Evolutionary conservation across 2,329 filamentous ascomycete genomes (phyloP).

Genomic region (Botryosphaeria agaves): DNA sequence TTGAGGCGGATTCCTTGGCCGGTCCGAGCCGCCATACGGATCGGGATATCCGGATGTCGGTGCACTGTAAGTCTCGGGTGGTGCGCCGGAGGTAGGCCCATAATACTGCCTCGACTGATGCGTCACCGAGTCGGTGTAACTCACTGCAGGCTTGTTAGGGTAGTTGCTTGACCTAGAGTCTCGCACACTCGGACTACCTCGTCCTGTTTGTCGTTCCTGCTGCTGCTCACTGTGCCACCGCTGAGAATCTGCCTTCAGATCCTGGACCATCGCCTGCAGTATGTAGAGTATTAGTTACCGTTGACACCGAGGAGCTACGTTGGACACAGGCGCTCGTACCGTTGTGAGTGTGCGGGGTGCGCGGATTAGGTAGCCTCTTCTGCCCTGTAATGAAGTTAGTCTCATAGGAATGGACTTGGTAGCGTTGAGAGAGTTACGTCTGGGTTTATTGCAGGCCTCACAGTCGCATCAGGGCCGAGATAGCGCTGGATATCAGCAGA

Average conservation of each 20-base stretch:
- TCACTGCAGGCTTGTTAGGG: conserved; percentile 26
- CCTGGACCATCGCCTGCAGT: conserved; percentile 30
- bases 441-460: conserved; percentile 27
- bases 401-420: conserved; percentile 2
- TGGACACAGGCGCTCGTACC: conserved; percentile 16
- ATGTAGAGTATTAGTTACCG: conserved; percentile 3
- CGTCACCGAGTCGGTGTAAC: conserved; percentile 24
- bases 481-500: conserved; percentile 34
- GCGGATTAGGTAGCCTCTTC: conserved; percentile 32
- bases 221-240: conserved; percentile 23
- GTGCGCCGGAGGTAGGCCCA: conserved; percentile 11
- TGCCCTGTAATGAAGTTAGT: conserved; percentile 16
- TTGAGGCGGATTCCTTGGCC: not conserved
- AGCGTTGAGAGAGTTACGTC: conserved; percentile 14
- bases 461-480: conserved; percentile 31
- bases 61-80: not conserved
- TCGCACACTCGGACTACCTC: conserved; percentile 28
- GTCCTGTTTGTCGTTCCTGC: conserved; percentile 16
- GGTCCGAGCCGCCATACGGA: not conserved
- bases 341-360: conserved; percentile 32
- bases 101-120: conserved; percentile 24
- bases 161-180: conserved; percentile 23
- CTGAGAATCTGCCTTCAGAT: conserved; percentile 29
- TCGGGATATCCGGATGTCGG: not conserved
- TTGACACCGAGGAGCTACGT: not conserved